These are phyloP conservation scores for Usnea hakonensis DNA, from an alignment of 495 filamentous ascomycete species.

Conservation along the genomic window DNA sequence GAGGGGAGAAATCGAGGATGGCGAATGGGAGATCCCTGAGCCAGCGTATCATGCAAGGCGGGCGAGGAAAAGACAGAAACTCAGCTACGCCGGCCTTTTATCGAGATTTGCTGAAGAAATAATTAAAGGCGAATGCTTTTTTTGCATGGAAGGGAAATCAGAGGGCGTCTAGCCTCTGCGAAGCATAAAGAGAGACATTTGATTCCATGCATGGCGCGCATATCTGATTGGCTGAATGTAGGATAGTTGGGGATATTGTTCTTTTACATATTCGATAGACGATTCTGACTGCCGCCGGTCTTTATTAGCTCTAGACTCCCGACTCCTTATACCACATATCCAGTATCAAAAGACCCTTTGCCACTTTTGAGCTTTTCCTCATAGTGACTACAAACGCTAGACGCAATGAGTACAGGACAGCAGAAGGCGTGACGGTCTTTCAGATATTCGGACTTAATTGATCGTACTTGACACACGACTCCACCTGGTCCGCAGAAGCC, in stretches of 20 bases:
- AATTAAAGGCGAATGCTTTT: not conserved
- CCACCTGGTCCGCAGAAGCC: slow-evolving; percentile 75
- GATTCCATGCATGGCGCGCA: not conserved
- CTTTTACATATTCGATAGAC: not conserved
- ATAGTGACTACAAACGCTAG: not conserved
- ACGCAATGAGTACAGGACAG: not conserved
- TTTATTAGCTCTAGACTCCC: not conserved
- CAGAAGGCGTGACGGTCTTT: not conserved
- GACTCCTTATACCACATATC: not conserved
- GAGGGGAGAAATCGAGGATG: not conserved
- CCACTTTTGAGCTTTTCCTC: not conserved
- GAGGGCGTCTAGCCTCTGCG: not conserved
- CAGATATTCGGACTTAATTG: slow-evolving; percentile 72
- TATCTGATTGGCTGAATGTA: not conserved
- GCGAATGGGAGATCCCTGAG: not conserved
- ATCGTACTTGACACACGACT: slow-evolving; percentile 78
- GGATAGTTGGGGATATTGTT: not conserved
- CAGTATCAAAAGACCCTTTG: not conserved
- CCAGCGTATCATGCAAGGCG: not conserved
- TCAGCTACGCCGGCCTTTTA: slow-evolving; percentile 17
- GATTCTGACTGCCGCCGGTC: not conserved
- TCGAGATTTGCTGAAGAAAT: slow-evolving; percentile 7
- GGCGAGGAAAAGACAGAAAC: not conserved
- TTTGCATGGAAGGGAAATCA: not conserved
- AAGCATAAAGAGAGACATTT: not conserved